Evolutionary conservation across 2,329 filamentous ascomycete genomes (phyloP), one percentile per base, ranked within the genome.

Genomic region (Ophiostoma montium): DNA sequence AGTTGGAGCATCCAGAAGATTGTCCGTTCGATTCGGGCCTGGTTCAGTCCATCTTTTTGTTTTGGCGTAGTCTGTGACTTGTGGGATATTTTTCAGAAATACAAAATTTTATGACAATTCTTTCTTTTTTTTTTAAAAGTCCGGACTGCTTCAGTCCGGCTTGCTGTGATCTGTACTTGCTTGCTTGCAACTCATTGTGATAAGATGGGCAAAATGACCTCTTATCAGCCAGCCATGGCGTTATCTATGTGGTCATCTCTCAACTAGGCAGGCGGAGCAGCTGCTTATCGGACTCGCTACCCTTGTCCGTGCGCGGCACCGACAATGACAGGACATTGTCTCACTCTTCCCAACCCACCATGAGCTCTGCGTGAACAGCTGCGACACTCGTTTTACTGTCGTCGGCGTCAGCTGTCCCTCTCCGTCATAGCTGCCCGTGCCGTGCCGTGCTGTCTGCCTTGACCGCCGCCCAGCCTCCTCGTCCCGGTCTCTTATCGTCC

Each of bases 11-110:
- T 51, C 50, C 50, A 47, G 50, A 51, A 51, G 50, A 51, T 51
- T 46, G 36, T 51, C 50, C 50, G 46, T 51, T 51, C 50, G 42
- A 51, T 51, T 51, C 50, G 46, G 50, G 50, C 43, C 50, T 48
- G 46, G 50, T 44, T 51, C 50, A 51, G 36, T 36, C 35, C 31
- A 18, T 42, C 36, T 42, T 50, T 43, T 47, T 23, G 13, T 4
- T 10, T n/a, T 42, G n/a, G n/a, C n/a, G n/a, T n/a, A n/a, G n/a
- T n/a, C n/a, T n/a, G n/a, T n/a, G n/a, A n/a, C n/a, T n/a, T n/a
- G n/a, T n/a, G n/a, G n/a, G n/a, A n/a, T n/a, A n/a, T 9, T 13
- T 46, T 16, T 10, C 9, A 5, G 12, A 13, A 7, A 16, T 16
- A 11, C 2, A 39, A 15, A 7, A 18, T 39, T 21, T 39, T 15